Conservation (phyloP, 768 basidiomycete species). For the Asterophora parasitica region DNA sequence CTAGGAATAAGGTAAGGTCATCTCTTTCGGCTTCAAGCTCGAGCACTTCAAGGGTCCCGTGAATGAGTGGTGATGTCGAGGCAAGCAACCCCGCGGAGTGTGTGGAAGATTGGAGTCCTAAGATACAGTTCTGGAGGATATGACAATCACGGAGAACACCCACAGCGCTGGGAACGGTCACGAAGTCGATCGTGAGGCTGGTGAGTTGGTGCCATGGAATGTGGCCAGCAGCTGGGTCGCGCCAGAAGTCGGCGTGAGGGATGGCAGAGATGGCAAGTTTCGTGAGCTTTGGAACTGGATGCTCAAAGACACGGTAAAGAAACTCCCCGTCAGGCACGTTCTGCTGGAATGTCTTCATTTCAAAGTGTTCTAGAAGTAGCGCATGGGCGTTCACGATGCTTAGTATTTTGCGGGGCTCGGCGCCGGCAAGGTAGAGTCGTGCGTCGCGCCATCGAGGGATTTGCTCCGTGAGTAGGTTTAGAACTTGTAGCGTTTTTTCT, state of each 20-base stretch:
- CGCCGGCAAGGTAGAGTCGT: constrained; percentile 28
- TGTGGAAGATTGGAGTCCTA: constrained; percentile 24
- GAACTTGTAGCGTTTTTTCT: constrained; percentile 22
- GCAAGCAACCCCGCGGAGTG: constrained; percentile 1
- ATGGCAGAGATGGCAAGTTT: constrained; percentile 28
- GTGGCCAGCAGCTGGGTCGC: constrained; percentile 16
- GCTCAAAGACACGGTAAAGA: constrained; percentile 26
- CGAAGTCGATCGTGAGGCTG: constrained; percentile 22
- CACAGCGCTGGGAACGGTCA: constrained; percentile 2
- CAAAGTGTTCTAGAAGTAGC: constrained; percentile 27
- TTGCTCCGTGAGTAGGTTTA: constrained; percentile 27
- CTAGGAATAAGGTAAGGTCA: constrained; percentile 26
- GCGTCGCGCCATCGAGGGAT: constrained; percentile 25
- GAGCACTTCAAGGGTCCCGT: constrained; percentile 23
- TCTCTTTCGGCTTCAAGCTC: too few species aligned
- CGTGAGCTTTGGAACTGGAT: constrained; percentile 23
- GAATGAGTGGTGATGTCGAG: constrained; percentile 17
- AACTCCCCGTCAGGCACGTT: constrained; percentile 27
- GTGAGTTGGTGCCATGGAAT: constrained; percentile 31
- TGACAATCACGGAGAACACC: neutral
- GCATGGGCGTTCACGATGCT: constrained; percentile 20
- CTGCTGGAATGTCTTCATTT: constrained; percentile 23
- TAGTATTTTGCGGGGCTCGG: constrained; percentile 21
- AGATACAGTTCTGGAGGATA: constrained; percentile 12
- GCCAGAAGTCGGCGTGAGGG: constrained; percentile 23